Base-by-base conservation (phyloP, 2,329 filamentous ascomycete genomes). In the Aspergillus spinulosporus region DNA sequence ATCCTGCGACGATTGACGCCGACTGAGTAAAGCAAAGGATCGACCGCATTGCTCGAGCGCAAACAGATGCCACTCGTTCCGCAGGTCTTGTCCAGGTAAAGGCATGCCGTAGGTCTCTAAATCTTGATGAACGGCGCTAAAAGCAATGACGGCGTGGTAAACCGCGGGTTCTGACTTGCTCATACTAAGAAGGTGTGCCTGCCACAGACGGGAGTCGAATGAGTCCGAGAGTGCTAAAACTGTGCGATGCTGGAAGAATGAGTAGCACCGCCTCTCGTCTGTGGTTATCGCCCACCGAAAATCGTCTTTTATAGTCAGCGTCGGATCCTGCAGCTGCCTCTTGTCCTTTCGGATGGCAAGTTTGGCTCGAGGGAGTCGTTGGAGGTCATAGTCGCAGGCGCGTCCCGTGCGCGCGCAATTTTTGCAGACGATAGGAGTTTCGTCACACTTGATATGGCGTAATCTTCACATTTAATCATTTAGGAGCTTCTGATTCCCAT, bases 391-490 rank as follows among this genome's bases (percentile, higher is more conserved):
- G 52, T 75, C 74, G 55, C 74, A 76, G 44, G 67, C 66, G 3
- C 73, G 68, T 6, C 72, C 72, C 1, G 73, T 74, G 4, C 61
- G 69, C 4, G 61, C 57, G 56, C 74, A 76, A 15, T 69, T 69
- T 21, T 64, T 57, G 56, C 74, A 76, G 21, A 61, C 63, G 6
- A 70, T 72, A 5, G 65, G 66, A 2, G 59, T 57, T 59, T 75
- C 72, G 48, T 75, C 72, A 49, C 62, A 65, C 39, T 64, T 65
- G 26, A 63, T 39, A 32, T 59, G 57, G 8, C 56, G 56, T 11
- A 45, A 32, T 1, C 51, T 54, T n/a, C 6, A 4, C 5, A n/a
- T 12, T 1, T 12, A 28, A 34, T 31, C 9, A 44, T 28, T 12
- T 12, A 11, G 8, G 11, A 28, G 15, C 5, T 0, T 11, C 3